A percentile compares a stretch with the other conserved stretches of the same genome.
Evolutionary conservation across 768 basidiomycete genomes (phyloP).

Genomic region (Boletus rubroflammeus): DNA sequence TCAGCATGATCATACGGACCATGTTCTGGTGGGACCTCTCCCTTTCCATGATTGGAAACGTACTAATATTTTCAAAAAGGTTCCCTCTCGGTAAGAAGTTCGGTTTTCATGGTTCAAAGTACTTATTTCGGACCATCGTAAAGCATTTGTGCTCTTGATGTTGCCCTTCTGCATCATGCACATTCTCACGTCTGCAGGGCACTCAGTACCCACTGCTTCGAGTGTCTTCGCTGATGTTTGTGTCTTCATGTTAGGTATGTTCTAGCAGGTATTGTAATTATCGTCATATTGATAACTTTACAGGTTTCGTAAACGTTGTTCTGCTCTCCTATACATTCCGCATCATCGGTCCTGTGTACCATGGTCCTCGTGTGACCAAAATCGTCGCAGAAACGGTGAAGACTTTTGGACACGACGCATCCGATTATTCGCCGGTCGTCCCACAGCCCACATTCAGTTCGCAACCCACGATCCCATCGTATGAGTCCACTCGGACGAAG

Average conservation of each 20-base stretch:
- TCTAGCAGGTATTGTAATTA: background rate
- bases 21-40: slow-evolving; percentile 61
- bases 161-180: slow-evolving; percentile 56
- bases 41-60: background rate
- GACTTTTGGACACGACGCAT: slow-evolving; percentile 25
- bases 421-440: slow-evolving; percentile 17
- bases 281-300: slow-evolving; percentile 1
- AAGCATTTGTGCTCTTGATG: slow-evolving; percentile 58
- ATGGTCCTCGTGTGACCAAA: slow-evolving; percentile 18
- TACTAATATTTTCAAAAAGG: slow-evolving; percentile 34
- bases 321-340: slow-evolving; percentile 70
- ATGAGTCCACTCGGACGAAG: slow-evolving; percentile 5
- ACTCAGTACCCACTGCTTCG: slow-evolving; percentile 41
- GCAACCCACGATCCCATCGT: background rate
- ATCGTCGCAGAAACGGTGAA: slow-evolving; percentile 9
- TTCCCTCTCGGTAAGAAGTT: slow-evolving; percentile 52
- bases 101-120: background rate
- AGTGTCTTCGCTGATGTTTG: slow-evolving; percentile 50
- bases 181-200: slow-evolving; percentile 47
- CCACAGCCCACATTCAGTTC: background rate
- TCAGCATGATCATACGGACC: slow-evolving; percentile 56
- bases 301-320: slow-evolving; percentile 62
- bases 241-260: slow-evolving; percentile 54
- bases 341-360: slow-evolving; percentile 52
- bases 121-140: slow-evolving; percentile 5